These are phyloP conservation scores for Furcasterigmium sp. DNA, from an alignment of 2,329 filamentous ascomycete genomes.

Conservation along the genomic window DNA sequence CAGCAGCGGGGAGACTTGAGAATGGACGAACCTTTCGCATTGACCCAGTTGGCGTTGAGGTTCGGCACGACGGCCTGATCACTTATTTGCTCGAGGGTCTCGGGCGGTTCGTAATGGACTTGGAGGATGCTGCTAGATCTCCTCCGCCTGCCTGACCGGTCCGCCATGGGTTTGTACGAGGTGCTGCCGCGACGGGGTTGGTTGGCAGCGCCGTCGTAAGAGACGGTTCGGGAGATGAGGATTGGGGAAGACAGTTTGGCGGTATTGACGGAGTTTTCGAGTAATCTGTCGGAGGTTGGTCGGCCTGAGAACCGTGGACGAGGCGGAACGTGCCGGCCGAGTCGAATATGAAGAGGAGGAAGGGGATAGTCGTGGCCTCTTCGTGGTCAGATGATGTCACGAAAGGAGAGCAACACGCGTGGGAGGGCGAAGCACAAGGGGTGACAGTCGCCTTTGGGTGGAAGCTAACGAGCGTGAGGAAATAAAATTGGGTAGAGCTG, in stretches of 20 bases:
- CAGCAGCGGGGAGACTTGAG: background rate
- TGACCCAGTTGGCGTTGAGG: constrained; percentile 97
- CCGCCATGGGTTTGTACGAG: constrained; percentile 55
- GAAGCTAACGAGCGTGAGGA: background rate
- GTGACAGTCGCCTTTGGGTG: too few species aligned
- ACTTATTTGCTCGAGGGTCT: constrained; percentile 95
- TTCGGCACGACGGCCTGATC: constrained; percentile 95
- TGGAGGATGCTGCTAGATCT: constrained; percentile 89
- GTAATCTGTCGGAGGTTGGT: too few species aligned
- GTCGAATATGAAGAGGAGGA: background rate
- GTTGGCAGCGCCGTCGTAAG: constrained; percentile 80
- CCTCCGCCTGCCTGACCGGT: constrained; percentile 72
- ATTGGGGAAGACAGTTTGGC: constrained; percentile 93
- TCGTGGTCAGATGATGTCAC: constrained; percentile 10
- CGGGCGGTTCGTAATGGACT: constrained; percentile 93
- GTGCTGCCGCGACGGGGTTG: constrained; percentile 56
- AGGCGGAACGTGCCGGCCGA: background rate
- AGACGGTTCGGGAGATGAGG: constrained; percentile 82
- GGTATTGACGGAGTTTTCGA: constrained; percentile 67
- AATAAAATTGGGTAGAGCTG: background rate
- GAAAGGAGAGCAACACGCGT: background rate
- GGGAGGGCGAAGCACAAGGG: background rate
- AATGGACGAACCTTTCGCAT: constrained; percentile 78
- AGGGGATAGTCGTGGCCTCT: background rate
- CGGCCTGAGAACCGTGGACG: background rate